Percentiles rank a stretch among this genome's conserved stretches.
Conservation (phyloP, 1,139 yeast species). For the Meyerozyma carpophila region DNA sequence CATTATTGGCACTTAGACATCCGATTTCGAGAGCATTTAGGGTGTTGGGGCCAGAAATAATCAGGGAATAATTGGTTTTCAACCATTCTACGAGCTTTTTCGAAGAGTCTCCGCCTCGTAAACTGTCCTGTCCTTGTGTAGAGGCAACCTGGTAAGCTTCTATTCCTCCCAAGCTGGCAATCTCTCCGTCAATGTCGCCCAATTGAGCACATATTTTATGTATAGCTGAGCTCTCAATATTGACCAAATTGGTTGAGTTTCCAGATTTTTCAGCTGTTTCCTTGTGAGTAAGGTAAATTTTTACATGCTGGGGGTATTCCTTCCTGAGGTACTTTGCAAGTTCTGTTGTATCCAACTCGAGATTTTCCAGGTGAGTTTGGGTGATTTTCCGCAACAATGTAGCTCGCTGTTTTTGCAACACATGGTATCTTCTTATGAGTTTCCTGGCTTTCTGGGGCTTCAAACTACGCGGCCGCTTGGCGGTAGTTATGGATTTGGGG, state of each 20-base stretch:
- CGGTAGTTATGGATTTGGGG: neutral
- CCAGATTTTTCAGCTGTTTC: slow-evolving; percentile 1
- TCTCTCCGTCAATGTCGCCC: slow-evolving; percentile 57
- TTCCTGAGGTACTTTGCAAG: neutral
- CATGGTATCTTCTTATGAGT: slow-evolving; percentile 64
- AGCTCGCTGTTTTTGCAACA: slow-evolving; percentile 39
- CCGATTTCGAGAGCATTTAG: slow-evolving; percentile 73
- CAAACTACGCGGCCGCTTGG: slow-evolving; percentile 21
- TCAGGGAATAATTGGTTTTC: slow-evolving; percentile 11
- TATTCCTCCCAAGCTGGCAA: slow-evolving; percentile 61
- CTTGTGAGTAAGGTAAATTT: neutral
- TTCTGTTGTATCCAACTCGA: neutral
- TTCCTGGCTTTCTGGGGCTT: slow-evolving; percentile 67
- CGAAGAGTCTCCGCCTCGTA: slow-evolving; percentile 90
- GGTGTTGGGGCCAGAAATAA: slow-evolving; percentile 4
- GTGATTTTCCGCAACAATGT: slow-evolving; percentile 4
- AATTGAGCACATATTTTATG: slow-evolving; percentile 17
- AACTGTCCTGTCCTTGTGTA: slow-evolving; percentile 68
- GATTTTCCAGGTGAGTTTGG: neutral
- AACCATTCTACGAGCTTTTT: slow-evolving; percentile 71
- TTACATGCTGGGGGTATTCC: neutral
- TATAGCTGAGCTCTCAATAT: neutral
- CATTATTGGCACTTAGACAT: slow-evolving; percentile 62
- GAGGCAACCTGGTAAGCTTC: slow-evolving; percentile 83
- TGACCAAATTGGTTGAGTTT: slow-evolving; percentile 6